Percentiles rank a stretch among this genome's conserved stretches.
Evolutionary conservation across 345 rosid genomes (phyloP).

Genomic region (Populus euphratica): DNA sequence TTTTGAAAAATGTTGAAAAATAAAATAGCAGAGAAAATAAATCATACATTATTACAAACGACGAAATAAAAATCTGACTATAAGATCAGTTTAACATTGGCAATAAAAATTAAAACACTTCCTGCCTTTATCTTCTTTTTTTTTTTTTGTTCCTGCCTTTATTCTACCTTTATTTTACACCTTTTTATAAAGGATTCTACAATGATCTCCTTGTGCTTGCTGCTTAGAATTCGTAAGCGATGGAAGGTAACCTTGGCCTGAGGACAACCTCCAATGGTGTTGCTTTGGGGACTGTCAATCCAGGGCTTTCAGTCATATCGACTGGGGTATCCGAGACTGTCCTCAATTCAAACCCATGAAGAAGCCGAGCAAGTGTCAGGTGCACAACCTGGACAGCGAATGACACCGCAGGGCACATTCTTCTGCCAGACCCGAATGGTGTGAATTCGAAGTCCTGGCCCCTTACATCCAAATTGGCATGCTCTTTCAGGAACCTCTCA

Average conservation of each 20-base stretch:
- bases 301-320: neutral
- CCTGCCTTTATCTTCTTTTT: too few relatives aligned
- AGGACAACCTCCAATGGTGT: conserved; percentile 5
- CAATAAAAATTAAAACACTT: too few relatives aligned
- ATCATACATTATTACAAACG: too few relatives aligned
- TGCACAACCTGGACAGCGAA: conserved; percentile 9
- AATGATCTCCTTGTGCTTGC: too few relatives aligned
- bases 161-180: too few relatives aligned
- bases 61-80: too few relatives aligned
- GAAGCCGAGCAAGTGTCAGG: neutral
- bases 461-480: neutral
- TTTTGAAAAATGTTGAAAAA: too few relatives aligned
- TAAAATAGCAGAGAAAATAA: too few relatives aligned
- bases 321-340: neutral
- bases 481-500: neutral
- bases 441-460: neutral
- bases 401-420: conserved; percentile 10
- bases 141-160: too few relatives aligned
- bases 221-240: neutral
- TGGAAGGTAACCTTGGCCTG: neutral
- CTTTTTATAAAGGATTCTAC: too few relatives aligned
- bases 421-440: conserved; percentile 10
- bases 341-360: neutral
- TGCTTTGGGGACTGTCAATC: neutral
- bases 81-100: too few relatives aligned